Conservation (phyloP, 148 eudicot species). For the Amaranthus hypochondriacus region DNA sequence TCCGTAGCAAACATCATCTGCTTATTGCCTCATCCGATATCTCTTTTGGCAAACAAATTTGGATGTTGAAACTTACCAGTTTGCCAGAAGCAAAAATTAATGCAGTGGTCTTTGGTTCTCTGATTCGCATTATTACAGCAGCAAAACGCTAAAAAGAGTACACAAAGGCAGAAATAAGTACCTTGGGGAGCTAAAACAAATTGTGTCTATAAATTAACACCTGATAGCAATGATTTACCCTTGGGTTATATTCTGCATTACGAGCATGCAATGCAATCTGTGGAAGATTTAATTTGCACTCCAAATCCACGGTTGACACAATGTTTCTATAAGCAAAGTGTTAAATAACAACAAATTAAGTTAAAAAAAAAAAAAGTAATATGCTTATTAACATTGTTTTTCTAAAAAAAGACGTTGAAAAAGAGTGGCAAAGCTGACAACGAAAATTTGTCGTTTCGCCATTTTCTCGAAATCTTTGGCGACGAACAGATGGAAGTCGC, state of each 20-base stretch:
- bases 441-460: too few relatives aligned
- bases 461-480: too few relatives aligned
- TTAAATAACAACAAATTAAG: neutral
- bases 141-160: constrained; percentile 69
- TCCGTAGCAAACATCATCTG: too few relatives aligned
- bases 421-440: too few relatives aligned
- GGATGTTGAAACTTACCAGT: constrained; percentile 51
- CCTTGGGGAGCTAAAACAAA: neutral
- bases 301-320: constrained; percentile 81
- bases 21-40: too few relatives aligned
- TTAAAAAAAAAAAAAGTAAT: neutral
- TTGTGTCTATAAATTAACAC: neutral
- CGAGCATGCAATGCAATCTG: constrained; percentile 83
- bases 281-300: constrained; percentile 80
- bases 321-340: constrained; percentile 43
- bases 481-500: too few relatives aligned
- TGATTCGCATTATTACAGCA: constrained; percentile 91
- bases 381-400: too few relatives aligned
- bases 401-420: too few relatives aligned
- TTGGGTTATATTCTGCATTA: constrained; percentile 89
- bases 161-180: neutral
- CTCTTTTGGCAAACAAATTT: neutral
- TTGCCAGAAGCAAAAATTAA: constrained; percentile 89
- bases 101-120: constrained; percentile 90
- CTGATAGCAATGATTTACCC: constrained; percentile 32